Conservation (phyloP, 495 filamentous ascomycete genomes). For the Mycothermus thermophilus region DNA sequence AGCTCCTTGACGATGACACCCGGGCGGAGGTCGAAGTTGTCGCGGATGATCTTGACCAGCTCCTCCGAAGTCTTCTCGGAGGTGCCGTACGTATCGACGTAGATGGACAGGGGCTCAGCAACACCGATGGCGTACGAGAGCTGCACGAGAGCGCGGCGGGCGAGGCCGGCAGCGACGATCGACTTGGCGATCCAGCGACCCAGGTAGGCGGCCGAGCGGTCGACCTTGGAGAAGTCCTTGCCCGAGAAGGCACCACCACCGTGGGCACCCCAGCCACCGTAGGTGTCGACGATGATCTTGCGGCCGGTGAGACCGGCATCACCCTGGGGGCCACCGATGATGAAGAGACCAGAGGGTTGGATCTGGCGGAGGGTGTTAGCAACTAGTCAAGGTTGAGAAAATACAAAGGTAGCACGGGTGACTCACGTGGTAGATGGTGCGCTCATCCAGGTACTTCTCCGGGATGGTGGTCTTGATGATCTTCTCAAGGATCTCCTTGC, state of each 20-base stretch:
- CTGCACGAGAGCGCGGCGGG: conserved; percentile 86
- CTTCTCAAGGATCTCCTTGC: conserved; percentile 94
- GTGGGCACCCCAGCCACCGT: conserved; percentile 99
- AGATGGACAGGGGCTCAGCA: conserved; percentile 84
- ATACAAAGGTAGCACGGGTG: background rate
- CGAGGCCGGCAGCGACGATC: conserved; percentile 73
- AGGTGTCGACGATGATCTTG: conserved; percentile 99
- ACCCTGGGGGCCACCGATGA: conserved; percentile 98
- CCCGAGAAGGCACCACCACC: conserved; percentile 99
- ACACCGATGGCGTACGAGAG: conserved; percentile 99
- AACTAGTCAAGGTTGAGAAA: no score
- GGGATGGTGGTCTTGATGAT: conserved; percentile 91
- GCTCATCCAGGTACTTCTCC: conserved; percentile 76
- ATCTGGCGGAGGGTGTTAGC: conserved; percentile 48
- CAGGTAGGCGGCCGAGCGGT: conserved; percentile 93
- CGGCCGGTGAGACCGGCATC: conserved; percentile 97
- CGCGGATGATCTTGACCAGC: conserved; percentile 80
- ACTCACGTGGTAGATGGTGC: conserved; percentile 82
- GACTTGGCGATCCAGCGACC: conserved; percentile 99
- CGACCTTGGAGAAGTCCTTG: conserved; percentile 99
- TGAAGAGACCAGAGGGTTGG: conserved; percentile 95
- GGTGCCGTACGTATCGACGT: conserved; percentile 77
- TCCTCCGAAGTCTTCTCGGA: conserved; percentile 59
- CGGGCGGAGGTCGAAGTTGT: conserved; percentile 93
- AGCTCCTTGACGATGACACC: conserved; percentile 98